These are phyloP conservation scores for Cinnamomum micranthum DNA, from an alignment of 164 flowering plant species.

Conservation along the genomic window DNA sequence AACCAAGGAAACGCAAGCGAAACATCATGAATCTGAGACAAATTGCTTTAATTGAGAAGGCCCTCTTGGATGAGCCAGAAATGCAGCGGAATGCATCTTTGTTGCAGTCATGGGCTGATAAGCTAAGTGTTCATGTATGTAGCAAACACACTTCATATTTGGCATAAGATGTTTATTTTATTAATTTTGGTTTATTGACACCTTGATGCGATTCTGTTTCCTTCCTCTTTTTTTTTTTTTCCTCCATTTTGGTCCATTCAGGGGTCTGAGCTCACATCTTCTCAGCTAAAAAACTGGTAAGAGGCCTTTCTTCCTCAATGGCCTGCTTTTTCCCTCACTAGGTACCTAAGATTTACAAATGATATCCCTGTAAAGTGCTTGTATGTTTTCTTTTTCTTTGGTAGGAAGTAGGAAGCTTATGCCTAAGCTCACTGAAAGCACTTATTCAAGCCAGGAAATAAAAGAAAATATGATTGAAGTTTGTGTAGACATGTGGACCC, in stretches of 20 bases:
- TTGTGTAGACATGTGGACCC: too few relatives aligned
- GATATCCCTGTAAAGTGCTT: not conserved
- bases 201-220: not conserved
- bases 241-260: conserved; percentile 29
- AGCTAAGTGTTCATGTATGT: conserved; percentile 73
- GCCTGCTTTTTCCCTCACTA: not conserved
- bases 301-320: conserved; percentile 13
- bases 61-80: conserved; percentile 82
- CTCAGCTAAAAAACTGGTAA: conserved; percentile 92
- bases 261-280: conserved; percentile 88
- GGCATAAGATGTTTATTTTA: conserved; percentile 1
- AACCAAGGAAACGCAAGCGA: conserved; percentile 73
- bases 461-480: too few relatives aligned
- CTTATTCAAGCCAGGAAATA: too few relatives aligned
- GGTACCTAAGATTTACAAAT: not conserved
- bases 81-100: conserved; percentile 78
- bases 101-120: conserved; percentile 75
- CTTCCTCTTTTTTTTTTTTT: not conserved
- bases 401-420: too few relatives aligned
- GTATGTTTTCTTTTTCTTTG: too few relatives aligned
- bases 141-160: not conserved
- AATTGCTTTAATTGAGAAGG: conserved; percentile 63
- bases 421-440: too few relatives aligned
- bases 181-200: not conserved
- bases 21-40: conserved; percentile 87